Evolutionary conservation across 2,329 filamentous ascomycete genomes (phyloP), one percentile per base, ranked within the genome.

Genomic region (Furcasterigmium sp.): DNA sequence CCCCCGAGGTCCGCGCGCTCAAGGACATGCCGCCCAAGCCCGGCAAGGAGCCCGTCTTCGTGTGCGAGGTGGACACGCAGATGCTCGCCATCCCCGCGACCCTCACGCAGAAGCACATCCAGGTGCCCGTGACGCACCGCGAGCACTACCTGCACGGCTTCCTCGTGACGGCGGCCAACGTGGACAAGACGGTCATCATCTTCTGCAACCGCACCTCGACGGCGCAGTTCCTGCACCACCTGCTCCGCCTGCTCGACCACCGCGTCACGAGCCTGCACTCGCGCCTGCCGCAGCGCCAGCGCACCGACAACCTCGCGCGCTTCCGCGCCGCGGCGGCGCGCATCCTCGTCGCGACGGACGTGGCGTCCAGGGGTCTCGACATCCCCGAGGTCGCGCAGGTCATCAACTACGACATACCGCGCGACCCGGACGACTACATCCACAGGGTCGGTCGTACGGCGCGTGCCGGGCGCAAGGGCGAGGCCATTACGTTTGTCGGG

Each of bases 351-450:
- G 91, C 93, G 1, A 98, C 93, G 0, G 93, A 98, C 60, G 91
- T 98, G 13, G 93, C 93, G 1, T 87, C 90, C 17, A 80, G 93
- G 62, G 93, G 93, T 74, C 78, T 98, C 4, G 93, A 98, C 68
- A 96, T 98, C 48, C 91, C 91, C 2, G 87, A 90, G 53, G 91
- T 97, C 7, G 84, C 79, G 43, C 67, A 97, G 14, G 93, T 98
- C 3, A 71, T 98, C 58, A 97, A 98, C 66, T 98, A 91, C 65
- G 93, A 98, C 60, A 81, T 98, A 1, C 93, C 93, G 0, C 82
- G 91, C n/a, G 89, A 96, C 59, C 89, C 91, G 3, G 91, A 96
- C 61, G 91, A 96, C 65, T 98, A 98, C 63, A 93, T 98, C 52
- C 93, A 98, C 69, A 82, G 93, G 11, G 91, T 96, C 40, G 93